Conservation (phyloP, 768 basidiomycete species). For the Polyporus arcularius region DNA sequence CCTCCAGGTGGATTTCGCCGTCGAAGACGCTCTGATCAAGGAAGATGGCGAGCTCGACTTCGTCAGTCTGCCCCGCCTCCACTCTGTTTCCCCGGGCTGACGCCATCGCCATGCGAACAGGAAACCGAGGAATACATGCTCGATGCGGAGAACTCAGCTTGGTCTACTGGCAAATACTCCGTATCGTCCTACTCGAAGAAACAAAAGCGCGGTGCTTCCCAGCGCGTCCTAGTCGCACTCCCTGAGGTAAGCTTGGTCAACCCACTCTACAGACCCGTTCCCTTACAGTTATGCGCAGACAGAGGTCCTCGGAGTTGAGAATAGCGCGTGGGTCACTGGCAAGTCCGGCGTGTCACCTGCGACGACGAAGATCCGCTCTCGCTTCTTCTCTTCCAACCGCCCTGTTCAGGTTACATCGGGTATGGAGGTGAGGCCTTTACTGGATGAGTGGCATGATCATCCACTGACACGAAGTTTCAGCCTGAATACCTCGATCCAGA, state of each 20-base stretch:
- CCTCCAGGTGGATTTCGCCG: slow-evolving; percentile 22
- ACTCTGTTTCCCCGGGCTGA: not conserved
- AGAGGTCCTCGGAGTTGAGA: slow-evolving; percentile 37
- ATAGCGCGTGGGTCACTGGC: slow-evolving; percentile 39
- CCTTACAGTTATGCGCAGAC: not conserved
- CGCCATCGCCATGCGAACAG: not conserved
- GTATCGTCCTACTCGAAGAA: not conserved
- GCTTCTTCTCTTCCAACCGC: slow-evolving; percentile 4
- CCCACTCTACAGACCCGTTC: not conserved
- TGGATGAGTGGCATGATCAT: not conserved
- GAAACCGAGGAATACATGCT: slow-evolving; percentile 11
- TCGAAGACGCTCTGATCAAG: slow-evolving; percentile 12
- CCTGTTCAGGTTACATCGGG: not conserved
- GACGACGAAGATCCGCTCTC: not conserved
- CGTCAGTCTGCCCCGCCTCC: not conserved
- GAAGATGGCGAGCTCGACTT: slow-evolving; percentile 1
- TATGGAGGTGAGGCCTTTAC: not conserved
- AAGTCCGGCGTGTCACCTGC: not conserved
- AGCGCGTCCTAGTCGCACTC: not conserved
- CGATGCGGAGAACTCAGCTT: slow-evolving; percentile 19
- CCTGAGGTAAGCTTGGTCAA: not conserved
- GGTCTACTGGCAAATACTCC: slow-evolving; percentile 11
- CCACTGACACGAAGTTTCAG: not conserved
- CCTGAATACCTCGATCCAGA: slow-evolving; percentile 23
- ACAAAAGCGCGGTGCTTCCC: not conserved